These are phyloP conservation scores for Neonectria magnoliae DNA, from an alignment of 2,329 filamentous ascomycete genomes.

Conservation along the genomic window DNA sequence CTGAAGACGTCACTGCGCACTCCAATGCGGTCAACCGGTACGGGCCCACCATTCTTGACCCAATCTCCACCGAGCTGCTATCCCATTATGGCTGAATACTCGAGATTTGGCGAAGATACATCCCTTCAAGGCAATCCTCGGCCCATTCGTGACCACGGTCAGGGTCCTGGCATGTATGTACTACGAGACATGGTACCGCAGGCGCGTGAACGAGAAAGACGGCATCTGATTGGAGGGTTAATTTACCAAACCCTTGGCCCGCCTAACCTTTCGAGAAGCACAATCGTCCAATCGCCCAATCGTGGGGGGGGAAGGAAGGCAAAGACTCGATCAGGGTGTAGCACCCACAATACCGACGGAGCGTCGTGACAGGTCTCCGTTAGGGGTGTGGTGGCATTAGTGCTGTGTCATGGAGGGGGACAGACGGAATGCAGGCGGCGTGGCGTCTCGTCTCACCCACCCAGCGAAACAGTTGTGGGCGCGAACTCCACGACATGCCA, in stretches of 20 bases:
- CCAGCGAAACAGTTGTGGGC: slow-evolving; percentile 21
- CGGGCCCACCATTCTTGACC: slow-evolving; percentile 1
- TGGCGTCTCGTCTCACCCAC: slow-evolving; percentile 22
- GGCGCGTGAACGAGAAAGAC: slow-evolving; percentile 10
- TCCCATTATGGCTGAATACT: slow-evolving; percentile 20
- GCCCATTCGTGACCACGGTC: slow-evolving; percentile 22
- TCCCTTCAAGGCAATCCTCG: slow-evolving; percentile 23
- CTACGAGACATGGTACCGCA: slow-evolving; percentile 1
- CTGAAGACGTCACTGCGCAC: slow-evolving; percentile 21
- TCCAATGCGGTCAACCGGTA: slow-evolving; percentile 7
- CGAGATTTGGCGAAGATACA: slow-evolving; percentile 4
- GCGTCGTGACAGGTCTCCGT: slow-evolving; percentile 26
- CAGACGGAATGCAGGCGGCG: slow-evolving; percentile 20
- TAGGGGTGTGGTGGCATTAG: slow-evolving; percentile 17
- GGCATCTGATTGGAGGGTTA: slow-evolving; percentile 41
- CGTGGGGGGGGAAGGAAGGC: slow-evolving; percentile 21
- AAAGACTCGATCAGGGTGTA: slow-evolving; percentile 21
- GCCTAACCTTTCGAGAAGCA: slow-evolving; percentile 27
- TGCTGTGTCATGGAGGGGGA: slow-evolving; percentile 26
- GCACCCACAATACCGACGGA: slow-evolving; percentile 31
- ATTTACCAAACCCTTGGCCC: slow-evolving; percentile 20
- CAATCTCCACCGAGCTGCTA: slow-evolving; percentile 27
- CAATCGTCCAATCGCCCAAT: slow-evolving; percentile 17
- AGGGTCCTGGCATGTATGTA: slow-evolving; percentile 28
- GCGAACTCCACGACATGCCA: slow-evolving; percentile 34